phyloP scores from a whole-genome alignment of 768 basidiomycete genomes.

The Amanita subjunquillea region DNA sequence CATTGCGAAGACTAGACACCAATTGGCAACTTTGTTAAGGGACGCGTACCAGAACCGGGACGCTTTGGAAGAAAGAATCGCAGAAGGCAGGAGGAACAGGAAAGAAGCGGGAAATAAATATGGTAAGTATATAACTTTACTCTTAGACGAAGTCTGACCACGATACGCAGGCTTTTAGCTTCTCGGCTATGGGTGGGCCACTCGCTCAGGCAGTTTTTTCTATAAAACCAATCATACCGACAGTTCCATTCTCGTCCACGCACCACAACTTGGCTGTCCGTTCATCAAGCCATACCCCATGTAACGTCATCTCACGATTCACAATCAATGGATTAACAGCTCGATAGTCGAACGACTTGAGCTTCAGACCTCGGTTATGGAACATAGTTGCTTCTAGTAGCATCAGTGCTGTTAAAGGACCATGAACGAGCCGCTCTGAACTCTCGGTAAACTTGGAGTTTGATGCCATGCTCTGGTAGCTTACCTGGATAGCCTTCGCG shows the following conservation, averaged over 20 bases:
- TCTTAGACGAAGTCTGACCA: no score
- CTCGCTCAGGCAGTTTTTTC: constrained; percentile 4
- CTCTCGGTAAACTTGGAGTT: not conserved
- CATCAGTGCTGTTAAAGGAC: constrained; percentile 74
- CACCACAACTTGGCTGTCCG: constrained; percentile 45
- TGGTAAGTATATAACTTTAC: constrained; percentile 30
- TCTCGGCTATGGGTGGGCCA: constrained; percentile 16
- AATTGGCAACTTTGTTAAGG: constrained; percentile 68
- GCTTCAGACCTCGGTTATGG: constrained; percentile 32
- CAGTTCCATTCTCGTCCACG: constrained; percentile 37
- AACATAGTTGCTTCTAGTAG: constrained; percentile 52
- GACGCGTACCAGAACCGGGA: constrained; percentile 83
- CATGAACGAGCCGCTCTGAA: constrained; percentile 76
- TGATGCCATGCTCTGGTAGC: constrained; percentile 9
- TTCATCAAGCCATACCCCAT: constrained; percentile 32
- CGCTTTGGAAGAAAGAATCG: constrained; percentile 73
- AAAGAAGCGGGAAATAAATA: constrained; percentile 92
- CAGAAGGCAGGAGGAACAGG: constrained; percentile 71
- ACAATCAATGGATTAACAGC: constrained; percentile 58
- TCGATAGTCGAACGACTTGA: constrained; percentile 56
- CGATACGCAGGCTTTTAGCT: constrained; percentile 19
- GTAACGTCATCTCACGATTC: constrained; percentile 34
- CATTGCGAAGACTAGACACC: constrained; percentile 65
- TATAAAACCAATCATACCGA: constrained; percentile 60
- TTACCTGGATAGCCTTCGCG: constrained; percentile 67